Base-by-base conservation (phyloP, 2,329 filamentous ascomycete genomes). In the Colletotrichum sp. region DNA sequence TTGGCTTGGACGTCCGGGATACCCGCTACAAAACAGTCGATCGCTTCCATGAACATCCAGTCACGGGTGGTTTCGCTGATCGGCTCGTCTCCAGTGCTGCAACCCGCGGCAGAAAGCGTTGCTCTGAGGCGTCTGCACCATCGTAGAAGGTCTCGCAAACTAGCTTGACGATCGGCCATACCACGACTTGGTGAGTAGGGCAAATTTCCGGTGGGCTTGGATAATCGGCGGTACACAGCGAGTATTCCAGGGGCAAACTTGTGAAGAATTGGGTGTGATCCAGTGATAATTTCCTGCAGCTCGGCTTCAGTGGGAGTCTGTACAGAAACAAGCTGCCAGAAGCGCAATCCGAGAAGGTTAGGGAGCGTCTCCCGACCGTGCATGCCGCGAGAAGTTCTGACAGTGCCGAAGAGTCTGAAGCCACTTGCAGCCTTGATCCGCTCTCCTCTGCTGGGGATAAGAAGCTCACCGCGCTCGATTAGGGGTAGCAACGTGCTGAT, bases 341-440 rank as follows among this genome's bases (percentile, higher is more conserved):
- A 92, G 65, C 96, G 92, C 80, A 93, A 90, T 24, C 97, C 96
- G 34, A 98, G 91, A 83, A 98, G 92, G 67, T 90, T 91, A 6
- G 95, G 94, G 18, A 93, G 85, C 64, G 92, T 93, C 80, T 93
- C 92, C 66, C 88, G 87, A 12, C 89, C 95, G 87, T 89, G 93
- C 88, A 86, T 88, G 38, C 94, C 94, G 76, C 91, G 88, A 10
- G 93, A 91, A 6, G 94, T 97, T 77, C 96, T 93, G 79, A 98
- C 94, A 1, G 96, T 98, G 6, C 96, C 97, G 82, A 99, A 94
- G 24, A 99, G 93, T 71, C 94, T 93, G 83, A 99, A 99, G 1
- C 94, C 95, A 80, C 92, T 92, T 2, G 94, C 92, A 69, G 97
- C 97, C 81, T 92, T 91, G 66, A 99, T 93, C 7, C 90, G 94